Evolutionary conservation across 768 basidiomycete genomes (phyloP).

Genomic region (Crucibulum laeve): DNA sequence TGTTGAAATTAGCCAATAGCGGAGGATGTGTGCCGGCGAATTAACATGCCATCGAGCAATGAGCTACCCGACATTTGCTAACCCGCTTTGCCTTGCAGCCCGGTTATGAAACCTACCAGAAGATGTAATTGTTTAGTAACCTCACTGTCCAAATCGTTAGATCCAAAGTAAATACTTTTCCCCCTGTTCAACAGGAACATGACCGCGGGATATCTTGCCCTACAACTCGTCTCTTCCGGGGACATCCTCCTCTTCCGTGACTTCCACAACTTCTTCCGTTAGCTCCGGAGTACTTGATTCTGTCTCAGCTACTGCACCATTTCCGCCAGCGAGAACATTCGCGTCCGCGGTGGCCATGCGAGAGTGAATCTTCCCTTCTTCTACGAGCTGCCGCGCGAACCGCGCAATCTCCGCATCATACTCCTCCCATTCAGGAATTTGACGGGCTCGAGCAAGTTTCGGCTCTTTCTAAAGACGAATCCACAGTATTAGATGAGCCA

Average conservation of each 20-base stretch:
- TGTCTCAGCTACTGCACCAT: constrained; percentile 2
- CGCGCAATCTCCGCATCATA: constrained; percentile 89
- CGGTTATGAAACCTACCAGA: no score
- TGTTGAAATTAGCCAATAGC: no score
- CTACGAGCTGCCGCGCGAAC: constrained; percentile 70
- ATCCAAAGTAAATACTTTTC: no score
- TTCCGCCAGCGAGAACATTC: constrained; percentile 58
- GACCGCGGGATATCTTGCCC: constrained; percentile 8
- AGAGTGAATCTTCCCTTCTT: constrained; percentile 65
- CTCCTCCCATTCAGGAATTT: constrained; percentile 96
- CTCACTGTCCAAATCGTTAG: no score
- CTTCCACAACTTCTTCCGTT: not conserved
- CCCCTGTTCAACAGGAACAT: constrained; percentile 15
- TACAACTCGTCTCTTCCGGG: not conserved
- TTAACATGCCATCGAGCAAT: no score
- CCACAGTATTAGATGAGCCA: constrained; percentile 1
- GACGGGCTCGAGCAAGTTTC: constrained; percentile 86
- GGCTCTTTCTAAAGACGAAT: constrained; percentile 79
- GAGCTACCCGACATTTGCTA: no score
- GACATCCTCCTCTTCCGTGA: not conserved
- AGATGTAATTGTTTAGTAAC: no score
- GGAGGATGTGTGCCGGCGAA: no score
- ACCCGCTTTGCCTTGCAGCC: no score
- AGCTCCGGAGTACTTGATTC: not conserved
- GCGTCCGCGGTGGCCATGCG: constrained; percentile 65